phyloP scores from a whole-genome alignment of 2,329 filamentous ascomycete genomes.

The Venturia effusa region DNA sequence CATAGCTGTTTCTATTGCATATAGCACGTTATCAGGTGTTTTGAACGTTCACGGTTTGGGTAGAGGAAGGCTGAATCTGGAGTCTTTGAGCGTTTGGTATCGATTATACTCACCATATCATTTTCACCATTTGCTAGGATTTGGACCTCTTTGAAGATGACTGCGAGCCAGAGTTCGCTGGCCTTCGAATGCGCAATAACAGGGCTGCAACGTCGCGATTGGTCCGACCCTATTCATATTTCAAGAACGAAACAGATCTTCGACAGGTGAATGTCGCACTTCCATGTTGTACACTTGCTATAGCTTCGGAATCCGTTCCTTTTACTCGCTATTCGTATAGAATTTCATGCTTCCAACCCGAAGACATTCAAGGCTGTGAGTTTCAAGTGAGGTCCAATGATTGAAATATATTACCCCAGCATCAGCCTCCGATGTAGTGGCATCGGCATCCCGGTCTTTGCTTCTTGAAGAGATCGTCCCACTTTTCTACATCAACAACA shows the following conservation, averaged over 20 bases:
- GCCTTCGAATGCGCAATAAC: too few species aligned
- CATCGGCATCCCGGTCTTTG: neutral
- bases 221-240: neutral
- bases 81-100: constrained; percentile 1
- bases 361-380: neutral
- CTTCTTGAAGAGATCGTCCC: neutral
- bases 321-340: neutral
- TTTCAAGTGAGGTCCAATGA: neutral
- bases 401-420: neutral
- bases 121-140: neutral
- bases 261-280: neutral
- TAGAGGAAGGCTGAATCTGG: constrained; percentile 1
- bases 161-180: too few species aligned
- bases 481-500: neutral
- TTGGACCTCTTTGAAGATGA: neutral
- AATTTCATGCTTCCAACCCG: neutral
- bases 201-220: neutral
- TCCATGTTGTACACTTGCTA: too few species aligned
- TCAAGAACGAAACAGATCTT: neutral
- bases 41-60: neutral
- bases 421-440: neutral
- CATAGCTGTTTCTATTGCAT: neutral
- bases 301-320: neutral
- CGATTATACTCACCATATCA: neutral
- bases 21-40: neutral